These are phyloP conservation scores for Fusarium tanahbumbuense DNA, from an alignment of 2,329 filamentous ascomycete genomes.

Conservation along the genomic window DNA sequence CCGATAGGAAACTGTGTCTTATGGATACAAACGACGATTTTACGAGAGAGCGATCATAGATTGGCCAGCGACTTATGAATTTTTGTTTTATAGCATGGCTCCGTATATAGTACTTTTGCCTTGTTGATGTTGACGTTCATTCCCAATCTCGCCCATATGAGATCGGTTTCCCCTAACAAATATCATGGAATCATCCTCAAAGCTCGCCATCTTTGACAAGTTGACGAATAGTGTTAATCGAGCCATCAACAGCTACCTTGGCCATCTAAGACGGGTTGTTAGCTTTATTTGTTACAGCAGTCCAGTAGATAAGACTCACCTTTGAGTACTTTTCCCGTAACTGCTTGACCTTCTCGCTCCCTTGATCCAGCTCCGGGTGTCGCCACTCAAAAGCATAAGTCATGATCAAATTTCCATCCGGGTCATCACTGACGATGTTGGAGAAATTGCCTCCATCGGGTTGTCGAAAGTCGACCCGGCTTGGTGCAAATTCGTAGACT, in stretches of 20 bases:
- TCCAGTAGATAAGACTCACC: too few relatives aligned
- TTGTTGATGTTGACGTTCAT: background rate
- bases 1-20: background rate
- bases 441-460: constrained; percentile 52
- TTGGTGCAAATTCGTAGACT: constrained; percentile 49
- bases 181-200: background rate
- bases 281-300: too few relatives aligned
- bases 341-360: constrained; percentile 43
- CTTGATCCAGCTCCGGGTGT: constrained; percentile 46
- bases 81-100: background rate
- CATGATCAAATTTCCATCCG: constrained; percentile 48
- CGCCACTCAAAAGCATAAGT: constrained; percentile 54
- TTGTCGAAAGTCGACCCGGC: constrained; percentile 51
- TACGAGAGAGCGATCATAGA: background rate
- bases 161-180: too few relatives aligned
- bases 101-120: background rate
- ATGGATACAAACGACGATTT: background rate
- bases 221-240: constrained; percentile 29
- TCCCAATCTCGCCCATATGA: background rate
- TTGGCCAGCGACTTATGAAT: background rate
- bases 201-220: constrained; percentile 23
- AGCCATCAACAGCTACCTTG: constrained; percentile 28
- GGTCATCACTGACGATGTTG: constrained; percentile 50
- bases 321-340: constrained; percentile 41
- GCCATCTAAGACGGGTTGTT: constrained; percentile 1